Evolutionary conservation across 208 protist genomes (phyloP), one percentile per base, ranked within the genome.

Genomic region (Crithidia expoeki): DNA sequence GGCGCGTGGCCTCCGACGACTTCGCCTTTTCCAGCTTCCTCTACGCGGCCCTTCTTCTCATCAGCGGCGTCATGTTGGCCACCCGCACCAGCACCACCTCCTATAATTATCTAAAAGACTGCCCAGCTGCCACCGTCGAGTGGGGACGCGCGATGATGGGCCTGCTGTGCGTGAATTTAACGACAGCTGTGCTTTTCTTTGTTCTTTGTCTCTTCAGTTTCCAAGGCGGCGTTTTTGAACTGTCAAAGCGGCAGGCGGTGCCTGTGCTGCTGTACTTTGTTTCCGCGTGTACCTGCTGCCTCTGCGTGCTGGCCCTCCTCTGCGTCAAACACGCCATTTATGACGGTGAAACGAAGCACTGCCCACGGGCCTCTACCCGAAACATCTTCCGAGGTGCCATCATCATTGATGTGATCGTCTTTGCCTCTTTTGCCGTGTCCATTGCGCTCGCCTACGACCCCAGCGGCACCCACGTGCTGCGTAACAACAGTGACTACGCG

Each of bases 1-100:
- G 92, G 89, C 82, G 88, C 14, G 80, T 85, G 9, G 84, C 59
- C 46, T 52, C 89, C 16, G 92, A 96, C 68, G 89, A 94, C 70
- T 94, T 94, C 65, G 70, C 55, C 55, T 86, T 92, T 52, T 88
- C 85, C 3, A 84, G 91, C 42, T 10, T 84, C 0, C 61, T 88
- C 21, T 84, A 83, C 65, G 79, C 85, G 16, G 34, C 65, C 5
- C 17, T 93, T 42, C 56, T 76, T 38, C 1, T 75, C 28, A 38
- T 59, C 2, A 68, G 56, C 61, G 76, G 52, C 14, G 46, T 74
- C 32, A 47, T 84, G 36, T 36, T 67, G 0, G 50, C 79, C 25
- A 46, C 52, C 4, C 62, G 63, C 3, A 57, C 75, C 38, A 61
- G 51, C 57, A 72, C 47, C 2, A 10, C 27, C 17, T 62, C 38